Conservation (phyloP, 768 basidiomycete species). For the Russula abietina region DNA sequence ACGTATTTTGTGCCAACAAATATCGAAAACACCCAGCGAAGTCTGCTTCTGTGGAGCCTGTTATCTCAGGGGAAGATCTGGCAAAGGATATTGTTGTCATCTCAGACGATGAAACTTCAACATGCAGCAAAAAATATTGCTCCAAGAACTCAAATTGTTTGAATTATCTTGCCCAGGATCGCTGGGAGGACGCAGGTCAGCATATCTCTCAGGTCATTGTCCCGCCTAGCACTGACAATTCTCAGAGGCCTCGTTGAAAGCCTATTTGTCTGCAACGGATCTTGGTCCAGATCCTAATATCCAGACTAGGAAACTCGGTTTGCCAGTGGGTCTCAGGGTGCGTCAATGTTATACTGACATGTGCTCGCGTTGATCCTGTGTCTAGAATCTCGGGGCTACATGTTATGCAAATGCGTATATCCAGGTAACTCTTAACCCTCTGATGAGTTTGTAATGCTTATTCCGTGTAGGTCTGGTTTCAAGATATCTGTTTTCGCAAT, state of each 20-base stretch:
- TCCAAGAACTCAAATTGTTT: slow-evolving; percentile 77
- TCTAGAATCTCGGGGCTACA: slow-evolving; percentile 90
- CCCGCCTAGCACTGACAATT: neutral
- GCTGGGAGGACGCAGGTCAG: slow-evolving; percentile 71
- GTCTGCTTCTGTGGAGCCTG: slow-evolving; percentile 22
- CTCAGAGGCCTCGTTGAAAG: slow-evolving; percentile 26
- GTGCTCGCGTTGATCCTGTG: slow-evolving; percentile 2
- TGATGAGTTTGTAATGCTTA: slow-evolving; percentile 1
- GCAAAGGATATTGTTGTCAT: slow-evolving; percentile 63
- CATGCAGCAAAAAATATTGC: slow-evolving; percentile 61
- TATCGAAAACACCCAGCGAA: slow-evolving; percentile 33
- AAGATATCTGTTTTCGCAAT: slow-evolving; percentile 71
- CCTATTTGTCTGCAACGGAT: slow-evolving; percentile 25
- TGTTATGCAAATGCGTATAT: slow-evolving; percentile 96
- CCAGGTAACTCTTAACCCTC: slow-evolving; percentile 47
- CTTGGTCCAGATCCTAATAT: slow-evolving; percentile 20
- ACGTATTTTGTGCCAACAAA: slow-evolving; percentile 55
- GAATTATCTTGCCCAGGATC: slow-evolving; percentile 79
- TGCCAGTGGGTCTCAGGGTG: slow-evolving; percentile 76
- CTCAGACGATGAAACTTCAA: slow-evolving; percentile 55
- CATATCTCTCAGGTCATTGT: slow-evolving; percentile 20
- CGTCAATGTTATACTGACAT: slow-evolving; percentile 19
- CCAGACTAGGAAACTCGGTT: slow-evolving; percentile 11
- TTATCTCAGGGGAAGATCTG: slow-evolving; percentile 37
- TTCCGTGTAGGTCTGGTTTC: slow-evolving; percentile 76